Base-by-base conservation (phyloP, 768 basidiomycete species). In the Pisolithus microcarpus region DNA sequence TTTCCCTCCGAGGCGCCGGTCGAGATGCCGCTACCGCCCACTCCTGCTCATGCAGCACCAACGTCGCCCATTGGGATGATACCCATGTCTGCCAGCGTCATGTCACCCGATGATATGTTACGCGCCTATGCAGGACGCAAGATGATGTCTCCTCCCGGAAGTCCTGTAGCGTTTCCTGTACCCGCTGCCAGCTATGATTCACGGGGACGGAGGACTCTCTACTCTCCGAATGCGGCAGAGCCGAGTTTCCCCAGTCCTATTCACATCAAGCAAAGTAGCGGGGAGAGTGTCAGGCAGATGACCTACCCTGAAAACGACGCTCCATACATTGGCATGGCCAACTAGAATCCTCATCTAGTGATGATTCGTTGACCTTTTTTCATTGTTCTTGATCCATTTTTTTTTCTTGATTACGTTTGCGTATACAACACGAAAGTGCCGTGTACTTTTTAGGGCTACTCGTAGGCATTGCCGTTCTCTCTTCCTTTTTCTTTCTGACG, bases 91-190 rank as follows among this genome's bases (percentile, higher is more conserved):
- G 72, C 66, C 2, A 70, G 58, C 31, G 56, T 68, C 44, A 77
- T 78, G 76, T 74, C 75, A 1, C 87, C 87, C 3, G 87, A 90
- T 61, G 87, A 79, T 23, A 85, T 89, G 82, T 72, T 89, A 42
- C 79, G 83, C 36, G 84, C 83, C 1, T 88, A 87, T 53, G 85
- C 85, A 5, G 76, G 72, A 24, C 71, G 76, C 54, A 69, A 65
- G 42, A 59, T 64, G 13, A 55, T 59, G 11, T 70, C 68, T 23
- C 69, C 68, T 43, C 58, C 63, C 30, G 57, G 61, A 30, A 60
- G 66, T 3, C 56, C 67, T 13, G 59, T 69, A 13, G 53, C 66
- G 18, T 69, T 66, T 48, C 66, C 66, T 11, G 39, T 56, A 2
- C 68, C 60, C 21, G 46, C 56, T 23, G 57, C 59, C 37, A 64